Evolutionary conservation across 345 rosid genomes (phyloP).

Genomic region (Aquilaria yunnanensis): DNA sequence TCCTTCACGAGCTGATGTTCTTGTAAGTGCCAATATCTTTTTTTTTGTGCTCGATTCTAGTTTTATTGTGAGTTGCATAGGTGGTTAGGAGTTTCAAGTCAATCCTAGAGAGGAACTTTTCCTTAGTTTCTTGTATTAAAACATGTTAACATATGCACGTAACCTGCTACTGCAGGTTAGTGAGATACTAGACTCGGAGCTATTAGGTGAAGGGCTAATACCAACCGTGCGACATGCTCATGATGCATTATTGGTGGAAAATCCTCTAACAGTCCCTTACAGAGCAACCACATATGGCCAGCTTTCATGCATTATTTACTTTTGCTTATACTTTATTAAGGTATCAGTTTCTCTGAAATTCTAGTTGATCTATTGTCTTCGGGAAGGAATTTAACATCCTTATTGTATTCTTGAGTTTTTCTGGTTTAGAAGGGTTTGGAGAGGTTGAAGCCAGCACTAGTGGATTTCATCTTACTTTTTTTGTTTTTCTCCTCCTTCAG

Average conservation of each 20-base stretch:
- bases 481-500: slow-evolving; percentile 26
- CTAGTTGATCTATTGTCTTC: neutral
- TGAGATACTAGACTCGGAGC: slow-evolving; percentile 91
- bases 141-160: neutral
- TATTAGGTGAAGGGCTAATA: slow-evolving; percentile 92
- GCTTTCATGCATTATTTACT: slow-evolving; percentile 30
- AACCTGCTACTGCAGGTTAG: slow-evolving; percentile 58
- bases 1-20: slow-evolving; percentile 65
- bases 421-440: neutral
- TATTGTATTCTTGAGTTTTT: no score
- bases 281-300: slow-evolving; percentile 79
- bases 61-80: neutral
- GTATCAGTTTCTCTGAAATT: neutral
- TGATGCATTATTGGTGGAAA: slow-evolving; percentile 69
- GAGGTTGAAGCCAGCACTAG: neutral
- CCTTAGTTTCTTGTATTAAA: neutral
- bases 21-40: slow-evolving; percentile 41
- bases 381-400: no score
- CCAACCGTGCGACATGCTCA: slow-evolving; percentile 92
- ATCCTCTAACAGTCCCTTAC: slow-evolving; percentile 73
- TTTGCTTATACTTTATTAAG: neutral
- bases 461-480: slow-evolving; percentile 6
- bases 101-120: no score
- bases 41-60: neutral
- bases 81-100: no score